Conservation (phyloP, 2,329 filamentous ascomycete species). For the Graphiopsis chlorocephala region DNA sequence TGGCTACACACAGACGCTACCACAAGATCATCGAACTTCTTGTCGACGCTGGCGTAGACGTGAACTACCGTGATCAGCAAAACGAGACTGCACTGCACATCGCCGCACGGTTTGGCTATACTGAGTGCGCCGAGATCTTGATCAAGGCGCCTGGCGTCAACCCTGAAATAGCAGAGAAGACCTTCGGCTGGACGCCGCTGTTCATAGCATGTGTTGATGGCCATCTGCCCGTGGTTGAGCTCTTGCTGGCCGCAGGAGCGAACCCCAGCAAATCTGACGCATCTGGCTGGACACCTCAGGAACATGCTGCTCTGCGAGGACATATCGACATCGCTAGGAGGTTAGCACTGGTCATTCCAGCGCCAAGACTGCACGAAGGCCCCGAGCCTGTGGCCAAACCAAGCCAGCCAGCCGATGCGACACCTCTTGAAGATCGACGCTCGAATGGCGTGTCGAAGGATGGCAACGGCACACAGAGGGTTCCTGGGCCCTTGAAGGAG, state of each 20-base stretch:
- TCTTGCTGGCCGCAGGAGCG: slow-evolving; percentile 75
- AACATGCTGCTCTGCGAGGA: slow-evolving; percentile 86
- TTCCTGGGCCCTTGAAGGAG: slow-evolving; percentile 79
- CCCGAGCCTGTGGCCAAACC: slow-evolving; percentile 15
- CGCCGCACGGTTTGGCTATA: slow-evolving; percentile 83
- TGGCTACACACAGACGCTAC: slow-evolving; percentile 87
- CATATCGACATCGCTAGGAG: slow-evolving; percentile 76
- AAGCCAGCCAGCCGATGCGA: slow-evolving; percentile 25
- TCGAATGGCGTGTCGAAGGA: slow-evolving; percentile 40
- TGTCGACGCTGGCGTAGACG: slow-evolving; percentile 83
- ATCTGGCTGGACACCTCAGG: slow-evolving; percentile 90
- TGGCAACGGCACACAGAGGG: slow-evolving; percentile 32
- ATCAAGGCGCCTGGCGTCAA: slow-evolving; percentile 70
- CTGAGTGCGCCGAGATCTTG: slow-evolving; percentile 73
- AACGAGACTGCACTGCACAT: slow-evolving; percentile 91
- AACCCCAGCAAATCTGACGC: slow-evolving; percentile 72
- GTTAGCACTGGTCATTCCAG: slow-evolving; percentile 58
- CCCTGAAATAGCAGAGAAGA: slow-evolving; percentile 73
- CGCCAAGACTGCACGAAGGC: slow-evolving; percentile 32
- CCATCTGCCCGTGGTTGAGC: slow-evolving; percentile 68
- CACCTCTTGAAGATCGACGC: slow-evolving; percentile 45
- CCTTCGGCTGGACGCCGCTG: slow-evolving; percentile 92
- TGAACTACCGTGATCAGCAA: slow-evolving; percentile 87
- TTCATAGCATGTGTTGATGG: slow-evolving; percentile 92
- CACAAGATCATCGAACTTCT: slow-evolving; percentile 79